Base-by-base conservation (phyloP, 2,329 filamentous ascomycete genomes). In the Hymenoscyphus repandus region DNA sequence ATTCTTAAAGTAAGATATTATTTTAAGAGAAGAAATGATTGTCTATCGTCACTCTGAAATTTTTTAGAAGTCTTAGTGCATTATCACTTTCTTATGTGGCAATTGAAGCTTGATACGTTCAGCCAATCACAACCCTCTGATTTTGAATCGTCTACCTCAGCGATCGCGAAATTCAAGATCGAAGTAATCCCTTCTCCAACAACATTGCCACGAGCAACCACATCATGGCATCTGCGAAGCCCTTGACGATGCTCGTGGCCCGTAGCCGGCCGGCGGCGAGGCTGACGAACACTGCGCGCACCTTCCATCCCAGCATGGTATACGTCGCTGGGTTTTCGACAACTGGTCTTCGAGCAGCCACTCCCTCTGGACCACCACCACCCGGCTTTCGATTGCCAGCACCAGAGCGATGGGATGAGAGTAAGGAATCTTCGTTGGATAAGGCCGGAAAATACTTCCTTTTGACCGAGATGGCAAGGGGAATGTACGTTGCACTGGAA, bases 401-500 rank as follows among this genome's bases (percentile, higher is more conserved):
- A 57, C 84, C 80, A 46, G 79, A 83, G 68, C 74, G 82, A 73
- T 97, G 90, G 90, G 83, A 95, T 61, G 81, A 95, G 70, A 79
- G 84, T 58, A 77, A 80, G 56, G 90, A 95, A 69, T 82, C 78
- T 58, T 81, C 86, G 33, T 74, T 95, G 62, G 90, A 96, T 73
- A 86, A 85, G 70, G 78, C 90, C 57, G 90, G 88, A 62, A 93
- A 91, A 69, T 97, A 90, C 78, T 99, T 99, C 74, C 80, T 99
- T 68, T 75, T 97, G 78, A 85, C 88, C 48, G 93, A 99, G 79
- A 93, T 97, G 86, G 80, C 89, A 70, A 84, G 93, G 67, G 93
- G 93, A 72, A 97, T 99, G 93, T 99, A 96, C 68, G 85, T 99
- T 61, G 83, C 93, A 72, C 69, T 99, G 68, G 93, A 99, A 80